Conservation (phyloP, 768 basidiomycete species). For the Auricularia cornea region DNA sequence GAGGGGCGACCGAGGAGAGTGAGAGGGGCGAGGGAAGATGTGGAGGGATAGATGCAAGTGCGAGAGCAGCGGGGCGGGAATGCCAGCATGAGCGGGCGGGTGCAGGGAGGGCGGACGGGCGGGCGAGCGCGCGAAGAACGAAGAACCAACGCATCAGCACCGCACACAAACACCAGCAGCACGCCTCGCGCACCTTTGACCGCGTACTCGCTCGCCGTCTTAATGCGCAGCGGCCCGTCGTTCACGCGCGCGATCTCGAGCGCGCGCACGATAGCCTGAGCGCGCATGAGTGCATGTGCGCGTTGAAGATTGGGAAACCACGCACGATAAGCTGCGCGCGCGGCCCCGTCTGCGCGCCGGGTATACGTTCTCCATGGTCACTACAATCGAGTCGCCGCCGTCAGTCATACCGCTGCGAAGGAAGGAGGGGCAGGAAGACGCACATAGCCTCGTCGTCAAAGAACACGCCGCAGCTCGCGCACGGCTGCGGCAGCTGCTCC, state of each 20-base stretch:
- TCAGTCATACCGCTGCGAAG: no score
- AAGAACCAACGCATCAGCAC: not conserved
- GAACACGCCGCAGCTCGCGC: no score
- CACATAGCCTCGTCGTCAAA: no score
- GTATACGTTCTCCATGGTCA: not conserved
- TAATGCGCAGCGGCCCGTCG: not conserved
- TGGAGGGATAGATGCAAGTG: no score
- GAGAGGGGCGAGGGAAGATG: not conserved
- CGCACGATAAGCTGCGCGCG: not conserved
- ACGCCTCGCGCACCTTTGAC: not conserved
- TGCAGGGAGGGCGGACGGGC: no score
- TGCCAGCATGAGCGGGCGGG: no score
- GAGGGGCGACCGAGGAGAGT: not conserved
- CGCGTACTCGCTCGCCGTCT: not conserved
- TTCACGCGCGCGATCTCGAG: not conserved
- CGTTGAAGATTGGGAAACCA: not conserved
- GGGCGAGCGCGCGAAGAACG: not conserved
- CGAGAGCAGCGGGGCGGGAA: no score
- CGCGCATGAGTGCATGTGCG: not conserved
- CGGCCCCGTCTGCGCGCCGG: not conserved
- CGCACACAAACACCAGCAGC: not conserved
- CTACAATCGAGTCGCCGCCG: no score
- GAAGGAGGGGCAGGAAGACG: no score
- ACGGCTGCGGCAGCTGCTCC: no score
- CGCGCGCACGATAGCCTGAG: not conserved